Evolutionary conservation across 2,329 filamentous ascomycete species (phyloP).

Genomic region (Nigrograna mackinnonii): DNA sequence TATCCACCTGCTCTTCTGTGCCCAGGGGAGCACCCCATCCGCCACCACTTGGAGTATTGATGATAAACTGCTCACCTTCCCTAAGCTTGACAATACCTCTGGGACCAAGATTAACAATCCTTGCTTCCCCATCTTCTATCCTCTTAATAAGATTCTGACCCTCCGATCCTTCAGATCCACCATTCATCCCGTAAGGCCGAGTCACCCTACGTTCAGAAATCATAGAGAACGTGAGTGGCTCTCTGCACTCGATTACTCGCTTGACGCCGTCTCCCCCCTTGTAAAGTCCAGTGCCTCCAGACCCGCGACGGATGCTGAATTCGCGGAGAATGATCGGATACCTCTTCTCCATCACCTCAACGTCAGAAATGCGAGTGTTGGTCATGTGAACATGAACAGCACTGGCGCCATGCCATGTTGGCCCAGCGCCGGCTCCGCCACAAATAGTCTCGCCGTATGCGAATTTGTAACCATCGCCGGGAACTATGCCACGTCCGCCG

Average conservation of each 20-base stretch:
- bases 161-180: constrained; percentile 32
- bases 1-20: too few relatives aligned
- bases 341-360: constrained; percentile 38
- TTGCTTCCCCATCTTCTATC: too few relatives aligned
- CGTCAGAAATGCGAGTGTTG: constrained; percentile 42
- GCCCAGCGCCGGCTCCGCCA: constrained; percentile 38
- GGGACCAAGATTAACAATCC: constrained; percentile 11
- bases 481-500: constrained; percentile 18
- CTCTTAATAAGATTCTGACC: constrained; percentile 32
- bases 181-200: constrained; percentile 35
- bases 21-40: too few relatives aligned
- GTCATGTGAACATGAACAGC: constrained; percentile 42
- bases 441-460: constrained; percentile 42
- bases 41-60: constrained; percentile 3
- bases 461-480: constrained; percentile 30
- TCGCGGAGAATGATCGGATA: constrained; percentile 39
- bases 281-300: constrained; percentile 29
- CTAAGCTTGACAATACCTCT: not conserved
- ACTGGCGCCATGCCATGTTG: constrained; percentile 31
- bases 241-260: constrained; percentile 32
- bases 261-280: constrained; percentile 35
- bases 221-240: constrained; percentile 27
- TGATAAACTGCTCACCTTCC: constrained; percentile 1
- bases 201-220: constrained; percentile 34
- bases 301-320: constrained; percentile 32